A percentile compares a stretch with the other conserved stretches of the same genome.
phyloP scores from a whole-genome alignment of 2,329 filamentous ascomycete genomes.

The Hymenoscyphus scutula region DNA sequence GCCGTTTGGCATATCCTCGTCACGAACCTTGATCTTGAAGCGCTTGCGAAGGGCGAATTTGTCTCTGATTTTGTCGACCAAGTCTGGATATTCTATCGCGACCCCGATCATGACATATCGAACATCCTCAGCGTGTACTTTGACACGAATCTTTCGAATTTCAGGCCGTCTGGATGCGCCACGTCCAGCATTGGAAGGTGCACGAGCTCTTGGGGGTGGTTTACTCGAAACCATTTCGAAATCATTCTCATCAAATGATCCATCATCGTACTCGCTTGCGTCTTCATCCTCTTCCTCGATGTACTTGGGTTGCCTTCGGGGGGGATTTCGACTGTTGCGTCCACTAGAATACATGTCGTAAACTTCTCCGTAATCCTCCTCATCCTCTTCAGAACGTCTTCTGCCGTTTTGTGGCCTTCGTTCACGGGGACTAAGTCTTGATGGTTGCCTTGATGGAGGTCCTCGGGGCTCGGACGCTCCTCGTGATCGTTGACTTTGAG shows the following conservation, averaged over 20 bases:
- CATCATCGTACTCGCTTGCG: constrained; percentile 68
- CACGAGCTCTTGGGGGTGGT: constrained; percentile 45
- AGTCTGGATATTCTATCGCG: constrained; percentile 70
- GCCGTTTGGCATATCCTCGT: constrained; percentile 71
- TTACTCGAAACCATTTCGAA: constrained; percentile 73
- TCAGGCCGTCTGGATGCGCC: constrained; percentile 61
- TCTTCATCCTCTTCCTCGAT: constrained; percentile 80
- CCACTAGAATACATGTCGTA: constrained; percentile 65
- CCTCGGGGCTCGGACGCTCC: constrained; percentile 50
- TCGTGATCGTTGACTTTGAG: constrained; percentile 43
- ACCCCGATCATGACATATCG: constrained; percentile 85
- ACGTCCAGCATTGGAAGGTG: constrained; percentile 42
- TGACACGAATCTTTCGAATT: constrained; percentile 78
- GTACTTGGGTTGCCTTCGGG: constrained; percentile 55
- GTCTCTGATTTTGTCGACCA: constrained; percentile 75
- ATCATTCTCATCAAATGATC: constrained; percentile 70
- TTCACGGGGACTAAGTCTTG: constrained; percentile 23
- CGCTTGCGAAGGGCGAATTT: constrained; percentile 78
- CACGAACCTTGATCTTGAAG: constrained; percentile 86
- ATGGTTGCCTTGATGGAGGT: constrained; percentile 37
- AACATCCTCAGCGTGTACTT: constrained; percentile 88
- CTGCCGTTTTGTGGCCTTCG: constrained; percentile 22
- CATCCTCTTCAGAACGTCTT: constrained; percentile 42
- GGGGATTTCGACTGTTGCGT: constrained; percentile 38
- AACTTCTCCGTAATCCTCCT: constrained; percentile 56